Conservation (phyloP, 2,329 filamentous ascomycete genomes). For the Fusarium graminum region DNA sequence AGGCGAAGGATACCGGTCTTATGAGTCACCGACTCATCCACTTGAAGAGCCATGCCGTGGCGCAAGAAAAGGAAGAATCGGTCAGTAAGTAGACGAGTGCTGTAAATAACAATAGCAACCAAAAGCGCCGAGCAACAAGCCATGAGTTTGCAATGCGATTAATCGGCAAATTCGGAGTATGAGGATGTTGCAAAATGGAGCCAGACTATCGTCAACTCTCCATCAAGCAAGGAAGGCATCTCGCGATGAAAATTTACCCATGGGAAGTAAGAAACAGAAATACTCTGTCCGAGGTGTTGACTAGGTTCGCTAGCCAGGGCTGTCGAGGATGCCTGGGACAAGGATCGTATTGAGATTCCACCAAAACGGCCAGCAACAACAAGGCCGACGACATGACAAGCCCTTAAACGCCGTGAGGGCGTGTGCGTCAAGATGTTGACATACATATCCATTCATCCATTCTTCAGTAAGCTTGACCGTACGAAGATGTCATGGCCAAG, state of each 20-base stretch:
- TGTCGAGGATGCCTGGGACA: conserved; percentile 42
- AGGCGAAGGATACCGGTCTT: conserved; percentile 33
- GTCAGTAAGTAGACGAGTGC: conserved; percentile 5
- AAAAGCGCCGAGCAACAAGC: conserved; percentile 14
- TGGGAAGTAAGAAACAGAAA: conserved; percentile 34
- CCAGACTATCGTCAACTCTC: conserved; percentile 18
- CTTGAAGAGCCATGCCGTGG: conserved; percentile 22
- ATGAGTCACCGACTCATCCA: conserved; percentile 48
- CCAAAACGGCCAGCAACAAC: conserved; percentile 36
- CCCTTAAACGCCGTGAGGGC: conserved; percentile 36
- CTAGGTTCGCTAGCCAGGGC: conserved; percentile 40
- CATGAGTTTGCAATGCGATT: conserved; percentile 20
- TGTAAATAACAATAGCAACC: conserved; percentile 1
- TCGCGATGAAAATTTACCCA: conserved; percentile 23
- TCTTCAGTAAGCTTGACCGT: conserved; percentile 14
- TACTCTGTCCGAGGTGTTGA: conserved; percentile 33
- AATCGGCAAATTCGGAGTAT: conserved; percentile 23
- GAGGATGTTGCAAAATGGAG: conserved; percentile 10
- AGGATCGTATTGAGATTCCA: conserved; percentile 43
- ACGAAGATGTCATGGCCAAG: conserved; percentile 7
- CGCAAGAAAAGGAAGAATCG: conserved; percentile 11
- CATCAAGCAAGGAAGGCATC: conserved; percentile 25
- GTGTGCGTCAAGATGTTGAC: conserved; percentile 37
- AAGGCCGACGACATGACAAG: conserved; percentile 40
- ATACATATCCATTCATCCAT: conserved; percentile 27